Evolutionary conservation across 1,139 yeast genomes (phyloP).

Genomic region (Diutina pseudorugosa): DNA sequence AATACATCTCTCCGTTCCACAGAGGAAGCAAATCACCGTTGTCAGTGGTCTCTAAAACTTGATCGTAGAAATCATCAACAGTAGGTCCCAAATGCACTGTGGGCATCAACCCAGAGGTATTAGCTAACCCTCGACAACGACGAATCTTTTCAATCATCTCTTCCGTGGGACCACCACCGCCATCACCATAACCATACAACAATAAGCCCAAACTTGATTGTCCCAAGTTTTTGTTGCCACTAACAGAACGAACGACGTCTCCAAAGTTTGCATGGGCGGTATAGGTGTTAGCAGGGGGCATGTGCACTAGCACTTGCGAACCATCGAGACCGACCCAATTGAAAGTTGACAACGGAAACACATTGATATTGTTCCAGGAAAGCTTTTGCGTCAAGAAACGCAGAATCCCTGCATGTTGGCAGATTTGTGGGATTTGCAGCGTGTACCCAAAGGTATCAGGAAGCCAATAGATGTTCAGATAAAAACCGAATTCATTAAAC

Average conservation of each 20-base stretch:
- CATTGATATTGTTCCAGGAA: constrained; percentile 90
- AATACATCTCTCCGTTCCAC: constrained; percentile 89
- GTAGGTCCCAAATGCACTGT: constrained; percentile 66
- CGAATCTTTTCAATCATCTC: constrained; percentile 89
- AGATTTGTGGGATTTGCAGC: constrained; percentile 88
- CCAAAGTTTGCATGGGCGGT: constrained; percentile 91
- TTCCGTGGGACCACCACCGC: constrained; percentile 96
- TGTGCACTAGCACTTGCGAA: constrained; percentile 83
- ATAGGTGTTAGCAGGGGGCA: constrained; percentile 96
- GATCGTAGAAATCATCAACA: constrained; percentile 69
- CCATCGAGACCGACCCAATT: constrained; percentile 95
- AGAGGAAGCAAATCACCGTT: constrained; percentile 61
- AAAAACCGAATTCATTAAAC: constrained; percentile 62
- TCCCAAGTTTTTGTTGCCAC: constrained; percentile 73
- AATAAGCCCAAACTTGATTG: constrained; percentile 72
- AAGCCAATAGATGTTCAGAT: constrained; percentile 75
- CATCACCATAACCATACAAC: constrained; percentile 90
- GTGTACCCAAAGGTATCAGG: constrained; percentile 97
- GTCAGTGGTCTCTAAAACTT: constrained; percentile 48
- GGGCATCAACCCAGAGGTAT: constrained; percentile 73
- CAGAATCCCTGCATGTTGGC: constrained; percentile 72
- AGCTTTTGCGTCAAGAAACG: constrained; percentile 86
- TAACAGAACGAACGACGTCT: constrained; percentile 70
- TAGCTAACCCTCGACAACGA: constrained; percentile 78
- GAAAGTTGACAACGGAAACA: constrained; percentile 80